phyloP scores from a whole-genome alignment of 108 stramenopile species.

The Skeletonema grethae region DNA sequence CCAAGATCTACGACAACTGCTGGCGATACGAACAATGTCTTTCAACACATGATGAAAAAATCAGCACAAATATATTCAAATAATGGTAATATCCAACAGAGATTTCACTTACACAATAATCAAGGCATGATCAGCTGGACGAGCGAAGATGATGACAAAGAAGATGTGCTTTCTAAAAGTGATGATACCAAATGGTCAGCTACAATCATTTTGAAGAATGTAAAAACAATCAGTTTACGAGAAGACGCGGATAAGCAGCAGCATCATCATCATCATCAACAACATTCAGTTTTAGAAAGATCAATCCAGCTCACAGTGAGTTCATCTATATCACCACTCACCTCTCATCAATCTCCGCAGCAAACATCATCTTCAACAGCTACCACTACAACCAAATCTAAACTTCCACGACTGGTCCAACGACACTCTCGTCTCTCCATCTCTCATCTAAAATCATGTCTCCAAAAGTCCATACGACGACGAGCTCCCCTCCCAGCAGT shows the following conservation, averaged over 20 bases:
- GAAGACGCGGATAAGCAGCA: not conserved
- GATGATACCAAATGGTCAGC: slow-evolving; percentile 39
- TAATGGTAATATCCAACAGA: slow-evolving; percentile 13
- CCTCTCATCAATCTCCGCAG: slow-evolving; percentile 1
- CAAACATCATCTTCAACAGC: not conserved
- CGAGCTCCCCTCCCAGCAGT: slow-evolving; percentile 79
- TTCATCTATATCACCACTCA: slow-evolving; percentile 14
- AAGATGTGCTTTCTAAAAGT: not conserved
- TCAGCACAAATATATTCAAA: slow-evolving; percentile 54
- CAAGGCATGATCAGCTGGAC: slow-evolving; percentile 34
- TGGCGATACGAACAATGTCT: slow-evolving; percentile 28
- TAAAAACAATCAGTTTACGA: slow-evolving; percentile 9
- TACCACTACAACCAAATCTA: not conserved
- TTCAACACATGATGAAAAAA: slow-evolving; percentile 60
- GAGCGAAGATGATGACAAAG: slow-evolving; percentile 29
- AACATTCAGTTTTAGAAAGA: not conserved
- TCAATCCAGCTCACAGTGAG: slow-evolving; percentile 33
- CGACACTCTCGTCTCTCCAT: slow-evolving; percentile 66
- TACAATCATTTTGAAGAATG: slow-evolving; percentile 33
- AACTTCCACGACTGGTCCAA: slow-evolving; percentile 45
- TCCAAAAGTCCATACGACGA: slow-evolving; percentile 85
- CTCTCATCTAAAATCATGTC: slow-evolving; percentile 83
- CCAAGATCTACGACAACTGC: not conserved
- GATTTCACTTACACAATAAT: slow-evolving; percentile 47
- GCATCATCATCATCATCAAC: too few species aligned